phyloP scores from a whole-genome alignment of 345 rosid species.

The Schrenkiella parvula region DNA sequence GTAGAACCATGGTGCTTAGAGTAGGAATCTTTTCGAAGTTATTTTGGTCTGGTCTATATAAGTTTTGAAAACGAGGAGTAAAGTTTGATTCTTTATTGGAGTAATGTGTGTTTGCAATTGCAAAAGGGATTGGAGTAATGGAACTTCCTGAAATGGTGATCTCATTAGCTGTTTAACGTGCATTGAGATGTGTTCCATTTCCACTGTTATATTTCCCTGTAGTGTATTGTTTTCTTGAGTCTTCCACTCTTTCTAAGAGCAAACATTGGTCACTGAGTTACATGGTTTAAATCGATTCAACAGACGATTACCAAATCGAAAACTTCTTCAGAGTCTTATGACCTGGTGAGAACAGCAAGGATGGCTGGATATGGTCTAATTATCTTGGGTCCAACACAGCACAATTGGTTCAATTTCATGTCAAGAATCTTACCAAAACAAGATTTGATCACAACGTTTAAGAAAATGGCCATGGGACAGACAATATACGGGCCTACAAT shows the following conservation, averaged over 20 bases:
- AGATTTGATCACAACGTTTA: slow-evolving; percentile 63
- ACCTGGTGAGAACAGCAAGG: slow-evolving; percentile 62
- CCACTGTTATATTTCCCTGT: neutral
- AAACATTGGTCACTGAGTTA: neutral
- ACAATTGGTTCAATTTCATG: slow-evolving; percentile 77
- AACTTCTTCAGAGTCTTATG: slow-evolving; percentile 49
- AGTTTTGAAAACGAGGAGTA: too few relatives aligned
- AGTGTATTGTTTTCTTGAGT: neutral
- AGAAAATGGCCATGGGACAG: slow-evolving; percentile 83
- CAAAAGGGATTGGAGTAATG: neutral
- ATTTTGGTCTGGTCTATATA: too few relatives aligned
- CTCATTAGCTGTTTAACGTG: neutral
- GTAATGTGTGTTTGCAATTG: neutral
- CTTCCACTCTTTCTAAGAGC: neutral
- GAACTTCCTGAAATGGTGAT: neutral
- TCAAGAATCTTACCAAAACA: slow-evolving; percentile 60
- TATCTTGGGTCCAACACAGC: slow-evolving; percentile 74
- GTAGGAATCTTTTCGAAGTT: too few relatives aligned
- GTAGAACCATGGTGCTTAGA: neutral
- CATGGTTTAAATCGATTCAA: neutral
- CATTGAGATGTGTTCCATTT: neutral
- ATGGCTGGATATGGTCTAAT: slow-evolving; percentile 80
- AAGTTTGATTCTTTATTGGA: neutral
- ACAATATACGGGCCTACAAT: slow-evolving; percentile 65
- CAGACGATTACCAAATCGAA: slow-evolving; percentile 52